Conservation (phyloP, 345 rosid species). For the Passiflora organensis region DNA sequence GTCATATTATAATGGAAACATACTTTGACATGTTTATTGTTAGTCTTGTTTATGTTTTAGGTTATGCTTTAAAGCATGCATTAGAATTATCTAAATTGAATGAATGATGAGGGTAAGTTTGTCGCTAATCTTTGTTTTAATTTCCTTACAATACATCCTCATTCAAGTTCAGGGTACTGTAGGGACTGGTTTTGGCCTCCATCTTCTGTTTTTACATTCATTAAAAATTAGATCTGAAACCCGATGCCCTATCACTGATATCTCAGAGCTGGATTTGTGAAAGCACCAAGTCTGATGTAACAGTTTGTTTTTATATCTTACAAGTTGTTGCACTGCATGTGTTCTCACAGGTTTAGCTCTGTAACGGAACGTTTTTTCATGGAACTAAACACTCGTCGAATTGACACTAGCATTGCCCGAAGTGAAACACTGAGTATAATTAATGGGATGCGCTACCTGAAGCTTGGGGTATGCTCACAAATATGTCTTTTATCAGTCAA, state of each 20-base stretch:
- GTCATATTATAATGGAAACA: not conserved
- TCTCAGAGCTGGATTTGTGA: not conserved
- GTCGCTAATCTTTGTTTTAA: no score
- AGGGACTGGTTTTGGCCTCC: no score
- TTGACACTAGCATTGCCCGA: constrained; percentile 76
- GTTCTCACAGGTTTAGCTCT: constrained; percentile 74
- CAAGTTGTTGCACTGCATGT: not conserved
- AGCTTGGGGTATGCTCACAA: constrained; percentile 74
- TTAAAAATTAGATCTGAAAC: not conserved
- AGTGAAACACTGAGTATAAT: constrained; percentile 92
- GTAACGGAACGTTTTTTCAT: constrained; percentile 94
- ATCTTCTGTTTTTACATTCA: not conserved
- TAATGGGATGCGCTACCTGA: constrained; percentile 97
- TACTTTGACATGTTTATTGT: not conserved
- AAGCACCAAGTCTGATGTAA: not conserved
- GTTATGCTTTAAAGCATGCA: no score
- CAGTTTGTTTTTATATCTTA: not conserved
- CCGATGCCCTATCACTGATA: no score
- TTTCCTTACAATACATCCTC: no score
- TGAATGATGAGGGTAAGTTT: no score
- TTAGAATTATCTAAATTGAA: no score
- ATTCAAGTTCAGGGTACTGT: no score
- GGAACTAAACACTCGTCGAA: constrained; percentile 87
- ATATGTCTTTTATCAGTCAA: constrained; percentile 13
- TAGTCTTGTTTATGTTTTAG: not conserved